Evolutionary conservation across 106 monocot genomes (phyloP), one percentile per base, ranked within the genome.

Genomic region (Dendrobium officinale): DNA sequence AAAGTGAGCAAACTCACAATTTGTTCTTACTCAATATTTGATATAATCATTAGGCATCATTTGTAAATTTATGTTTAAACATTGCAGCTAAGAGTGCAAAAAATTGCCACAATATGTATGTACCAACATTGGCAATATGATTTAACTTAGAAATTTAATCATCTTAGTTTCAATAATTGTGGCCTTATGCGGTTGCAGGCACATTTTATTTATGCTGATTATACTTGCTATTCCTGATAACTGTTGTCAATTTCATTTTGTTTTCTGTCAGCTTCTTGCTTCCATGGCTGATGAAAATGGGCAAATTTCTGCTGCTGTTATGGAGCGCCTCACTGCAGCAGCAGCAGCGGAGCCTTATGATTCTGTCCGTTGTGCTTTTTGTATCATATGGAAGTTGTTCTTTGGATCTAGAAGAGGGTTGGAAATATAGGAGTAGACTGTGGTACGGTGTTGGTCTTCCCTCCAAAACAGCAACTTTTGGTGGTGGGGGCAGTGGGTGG

Each of bases 211-310:
- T 76, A 24, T 76, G 42, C 26, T 74, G 76, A 27, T 76, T 49
- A 22, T 44, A 49, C 9, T 47, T 76, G 6, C 49, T 44, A 20
- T 75, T 73, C 31, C 11, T 76, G 8, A 42, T 24, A 48, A 49
- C 24, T 78, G 58, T 41, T 51, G 9, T 54, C 27, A 51, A 77
- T 59, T 33, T 59, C 37, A 59, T 40, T 55, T 58, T 40, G 33
- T 19, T 7, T 78, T 48, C 40, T 49, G 42, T 79, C 87, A 98
- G 97, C 92, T 94, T 86, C 94, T 98, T 86, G 87, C 94, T 51
- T 94, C 97, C 41, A 98, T 98, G 97, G 94, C 97, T 85, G 97
- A 98, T 86, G 92, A 87, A 82, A 92, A 98, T 81, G 97, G 97
- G 41, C 92, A 98, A 90, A 92, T 98, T 83, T 94, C 94, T 86